Evolutionary conservation across 2,329 filamentous ascomycete species (phyloP), one percentile per base, ranked within the genome.

Genomic region (Drechslerella dactyloides): DNA sequence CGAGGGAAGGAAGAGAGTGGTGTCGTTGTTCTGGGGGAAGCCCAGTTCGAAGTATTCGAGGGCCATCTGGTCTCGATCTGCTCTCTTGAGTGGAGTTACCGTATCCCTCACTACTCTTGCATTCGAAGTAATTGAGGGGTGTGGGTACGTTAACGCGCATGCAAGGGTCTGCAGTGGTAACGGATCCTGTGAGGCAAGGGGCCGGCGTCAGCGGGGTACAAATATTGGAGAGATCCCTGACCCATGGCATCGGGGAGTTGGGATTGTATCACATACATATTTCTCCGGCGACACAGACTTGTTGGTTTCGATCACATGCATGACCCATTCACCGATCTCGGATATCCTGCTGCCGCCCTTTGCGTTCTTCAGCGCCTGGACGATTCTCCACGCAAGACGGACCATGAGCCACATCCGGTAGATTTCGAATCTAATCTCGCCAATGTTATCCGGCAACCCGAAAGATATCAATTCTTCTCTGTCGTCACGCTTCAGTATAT

Each of bases 371-470:
- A 73, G 52, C 24, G 69, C 69, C 60, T 73, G 69, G 13, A 66
- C 61, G n/a, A 73, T 61, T 27, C 69, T 66, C 69, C 69, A 73
- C 19, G 69, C 69, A 19, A 73, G 56, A 30, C 62, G 60, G 33
- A 65, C 61, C 56, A 73, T 53, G 35, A 73, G 55, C 69, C 69
- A 73, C 62, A 73, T 61, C 23, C 69, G 60, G 55, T 73, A 73
- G 24, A 73, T 73, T 42, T 73, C 69, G 30, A 73, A 73, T 73
- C 69, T 51, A 57, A 73, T 73, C 44, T 73, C 69, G 17, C 69
- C 69, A 40, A 73, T 61, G 23, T 57, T 54, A 19, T 73, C 69
- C 17, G 69, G 69, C 23, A 73, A 7, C 6, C 69, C 69, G 46
- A 73, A 73, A 2, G 69, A 66, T 7, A 65, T 55, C 50, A 73